Conservation (phyloP, 2,329 filamentous ascomycete genomes). For the Xylaria sp. region DNA sequence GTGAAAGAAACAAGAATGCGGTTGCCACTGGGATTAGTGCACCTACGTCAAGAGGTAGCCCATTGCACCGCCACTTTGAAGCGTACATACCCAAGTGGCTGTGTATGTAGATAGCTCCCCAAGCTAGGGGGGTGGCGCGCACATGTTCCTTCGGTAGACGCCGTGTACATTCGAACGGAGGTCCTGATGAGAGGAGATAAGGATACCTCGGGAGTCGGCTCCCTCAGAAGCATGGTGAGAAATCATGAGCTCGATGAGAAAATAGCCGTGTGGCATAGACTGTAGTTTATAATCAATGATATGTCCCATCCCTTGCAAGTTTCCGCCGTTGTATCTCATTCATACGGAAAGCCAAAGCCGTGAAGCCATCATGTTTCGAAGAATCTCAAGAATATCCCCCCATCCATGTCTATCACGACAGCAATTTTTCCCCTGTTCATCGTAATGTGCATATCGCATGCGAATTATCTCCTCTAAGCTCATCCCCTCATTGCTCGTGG, state of each 20-base stretch:
- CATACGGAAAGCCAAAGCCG: background rate
- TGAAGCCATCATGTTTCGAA: background rate
- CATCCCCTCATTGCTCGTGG: slow-evolving; percentile 24
- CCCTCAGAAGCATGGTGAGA: background rate
- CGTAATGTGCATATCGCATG: background rate
- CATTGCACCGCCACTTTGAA: background rate
- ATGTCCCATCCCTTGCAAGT: background rate
- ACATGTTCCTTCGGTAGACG: too few relatives aligned
- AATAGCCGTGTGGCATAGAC: background rate
- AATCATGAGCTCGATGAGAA: background rate
- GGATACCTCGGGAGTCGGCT: too few relatives aligned
- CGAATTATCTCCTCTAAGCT: background rate
- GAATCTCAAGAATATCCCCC: background rate
- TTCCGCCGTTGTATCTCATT: background rate
- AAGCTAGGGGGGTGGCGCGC: background rate
- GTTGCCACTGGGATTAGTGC: background rate
- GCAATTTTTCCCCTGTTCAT: background rate
- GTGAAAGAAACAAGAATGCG: background rate
- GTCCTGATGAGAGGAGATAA: too few relatives aligned
- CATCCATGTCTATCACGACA: background rate
- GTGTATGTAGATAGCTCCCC: background rate
- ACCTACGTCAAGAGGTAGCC: background rate
- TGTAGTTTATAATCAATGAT: background rate
- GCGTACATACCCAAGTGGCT: background rate
- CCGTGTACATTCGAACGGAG: too few relatives aligned